Evolutionary conservation across 1,284 basidiomycete species (phyloP).

Genomic region (Cutaneotrichosporon mucoides): DNA sequence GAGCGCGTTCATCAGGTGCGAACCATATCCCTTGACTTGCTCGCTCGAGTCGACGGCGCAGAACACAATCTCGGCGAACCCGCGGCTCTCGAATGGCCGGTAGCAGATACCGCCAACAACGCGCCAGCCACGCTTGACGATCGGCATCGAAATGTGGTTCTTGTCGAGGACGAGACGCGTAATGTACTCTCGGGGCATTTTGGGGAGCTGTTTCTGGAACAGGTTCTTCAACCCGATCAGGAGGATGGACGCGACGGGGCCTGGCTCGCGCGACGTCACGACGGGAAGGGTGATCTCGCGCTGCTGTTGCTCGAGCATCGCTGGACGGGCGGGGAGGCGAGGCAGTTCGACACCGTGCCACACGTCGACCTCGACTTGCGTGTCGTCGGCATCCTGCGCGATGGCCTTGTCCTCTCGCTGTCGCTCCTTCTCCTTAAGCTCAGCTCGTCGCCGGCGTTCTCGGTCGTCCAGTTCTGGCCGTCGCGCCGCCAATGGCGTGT

Average conservation of each 20-base stretch:
- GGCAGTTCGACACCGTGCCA: slow-evolving; percentile 46
- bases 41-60: slow-evolving; percentile 95
- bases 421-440: slow-evolving; percentile 55
- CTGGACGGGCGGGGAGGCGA: slow-evolving; percentile 56
- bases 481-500: slow-evolving; percentile 31
- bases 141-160: slow-evolving; percentile 87
- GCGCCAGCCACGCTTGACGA: slow-evolving; percentile 90
- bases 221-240: slow-evolving; percentile 93
- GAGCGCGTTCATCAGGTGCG: slow-evolving; percentile 98
- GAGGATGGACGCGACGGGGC: slow-evolving; percentile 73
- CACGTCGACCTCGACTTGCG: slow-evolving; percentile 32
- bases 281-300: slow-evolving; percentile 81
- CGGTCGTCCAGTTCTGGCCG: slow-evolving; percentile 39
- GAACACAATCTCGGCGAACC: slow-evolving; percentile 98
- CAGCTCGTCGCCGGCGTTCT: slow-evolving; percentile 52
- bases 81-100: slow-evolving; percentile 88
- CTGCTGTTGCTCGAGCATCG: slow-evolving; percentile 73
- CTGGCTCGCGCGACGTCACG: slow-evolving; percentile 72
- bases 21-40: slow-evolving; percentile 98
- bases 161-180: slow-evolving; percentile 89
- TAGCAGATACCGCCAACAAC: slow-evolving; percentile 99
- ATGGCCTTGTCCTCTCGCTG: slow-evolving; percentile 69
- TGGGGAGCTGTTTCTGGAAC: slow-evolving; percentile 95
- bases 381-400: slow-evolving; percentile 50
- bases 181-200: slow-evolving; percentile 99